Percentiles rank a stretch among this genome's conserved stretches.
These are phyloP conservation scores for Phytopythium chamaehyphon DNA, from an alignment of 352 stramenopile genomes.

Conservation along the genomic window DNA sequence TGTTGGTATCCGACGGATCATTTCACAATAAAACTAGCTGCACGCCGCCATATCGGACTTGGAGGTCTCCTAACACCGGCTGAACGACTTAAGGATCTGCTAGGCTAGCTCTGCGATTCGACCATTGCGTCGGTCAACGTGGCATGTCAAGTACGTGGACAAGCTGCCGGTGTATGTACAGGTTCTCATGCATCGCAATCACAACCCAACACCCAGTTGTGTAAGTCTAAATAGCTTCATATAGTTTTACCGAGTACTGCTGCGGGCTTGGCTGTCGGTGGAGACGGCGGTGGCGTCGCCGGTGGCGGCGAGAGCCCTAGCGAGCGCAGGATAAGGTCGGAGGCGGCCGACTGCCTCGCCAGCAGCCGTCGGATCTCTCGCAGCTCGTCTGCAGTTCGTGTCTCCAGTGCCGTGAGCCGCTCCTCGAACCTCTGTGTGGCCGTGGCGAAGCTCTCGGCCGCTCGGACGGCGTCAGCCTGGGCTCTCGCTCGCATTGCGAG, in stretches of 20 bases:
- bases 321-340: constrained; percentile 48
- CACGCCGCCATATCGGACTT: no score
- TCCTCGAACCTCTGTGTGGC: constrained; percentile 58
- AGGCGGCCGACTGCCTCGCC: constrained; percentile 33
- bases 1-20: no score
- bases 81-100: no score
- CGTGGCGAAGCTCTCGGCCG: constrained; percentile 51
- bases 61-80: no score
- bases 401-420: constrained; percentile 44
- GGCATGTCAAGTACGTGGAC: no score
- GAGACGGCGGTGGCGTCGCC: not conserved
- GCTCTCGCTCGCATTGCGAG: constrained; percentile 46
- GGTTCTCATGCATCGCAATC: not conserved
- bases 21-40: no score
- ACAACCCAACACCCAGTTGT: not conserved
- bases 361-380: constrained; percentile 41
- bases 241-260: not conserved
- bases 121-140: no score
- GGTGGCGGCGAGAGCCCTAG: constrained; percentile 27
- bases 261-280: not conserved
- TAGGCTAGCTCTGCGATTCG: no score
- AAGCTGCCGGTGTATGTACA: no score
- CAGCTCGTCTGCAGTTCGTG: constrained; percentile 33
- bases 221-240: not conserved
- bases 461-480: constrained; percentile 43